These are phyloP conservation scores for Saccharomycopsis sp. DNA, from an alignment of 805 yeast genomes.

Conservation along the genomic window DNA sequence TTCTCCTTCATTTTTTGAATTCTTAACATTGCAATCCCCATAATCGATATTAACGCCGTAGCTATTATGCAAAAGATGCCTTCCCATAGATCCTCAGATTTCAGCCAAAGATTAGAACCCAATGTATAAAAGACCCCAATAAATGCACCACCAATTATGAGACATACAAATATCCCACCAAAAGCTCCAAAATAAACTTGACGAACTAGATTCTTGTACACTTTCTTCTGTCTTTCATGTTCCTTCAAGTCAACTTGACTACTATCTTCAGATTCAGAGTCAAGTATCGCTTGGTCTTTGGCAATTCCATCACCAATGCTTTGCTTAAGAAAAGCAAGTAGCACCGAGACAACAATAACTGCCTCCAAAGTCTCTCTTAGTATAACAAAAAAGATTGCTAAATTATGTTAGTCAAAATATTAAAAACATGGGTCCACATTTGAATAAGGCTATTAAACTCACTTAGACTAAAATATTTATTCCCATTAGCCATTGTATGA, in stretches of 20 bases:
- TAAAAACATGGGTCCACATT: neutral
- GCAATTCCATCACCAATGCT: slow-evolving; percentile 15
- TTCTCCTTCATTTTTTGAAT: slow-evolving; percentile 92
- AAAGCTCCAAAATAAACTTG: slow-evolving; percentile 86
- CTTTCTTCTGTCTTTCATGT: slow-evolving; percentile 18
- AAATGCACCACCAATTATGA: slow-evolving; percentile 82
- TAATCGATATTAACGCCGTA: slow-evolving; percentile 73
- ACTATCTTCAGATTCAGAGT: slow-evolving; percentile 16
- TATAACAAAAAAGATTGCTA: slow-evolving; percentile 68
- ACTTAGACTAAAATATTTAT: slow-evolving; percentile 24
- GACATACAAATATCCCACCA: slow-evolving; percentile 67
- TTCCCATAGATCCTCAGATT: slow-evolving; percentile 92
- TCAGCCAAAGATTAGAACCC: slow-evolving; percentile 75
- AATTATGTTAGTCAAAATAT: neutral
- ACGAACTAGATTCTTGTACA: slow-evolving; percentile 52
- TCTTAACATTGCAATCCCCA: slow-evolving; percentile 96
- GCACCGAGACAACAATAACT: slow-evolving; percentile 68
- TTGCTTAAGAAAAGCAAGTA: slow-evolving; percentile 64
- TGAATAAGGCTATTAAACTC: neutral
- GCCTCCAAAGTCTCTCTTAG: slow-evolving; percentile 69
- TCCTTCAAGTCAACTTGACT: slow-evolving; percentile 1
- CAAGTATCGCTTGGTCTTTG: slow-evolving; percentile 20
- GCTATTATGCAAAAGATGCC: slow-evolving; percentile 90
- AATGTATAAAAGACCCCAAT: slow-evolving; percentile 85
- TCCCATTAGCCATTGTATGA: slow-evolving; percentile 29